phyloP scores from a whole-genome alignment of 352 stramenopile species.

The Chrysophaeum taylorii region DNA sequence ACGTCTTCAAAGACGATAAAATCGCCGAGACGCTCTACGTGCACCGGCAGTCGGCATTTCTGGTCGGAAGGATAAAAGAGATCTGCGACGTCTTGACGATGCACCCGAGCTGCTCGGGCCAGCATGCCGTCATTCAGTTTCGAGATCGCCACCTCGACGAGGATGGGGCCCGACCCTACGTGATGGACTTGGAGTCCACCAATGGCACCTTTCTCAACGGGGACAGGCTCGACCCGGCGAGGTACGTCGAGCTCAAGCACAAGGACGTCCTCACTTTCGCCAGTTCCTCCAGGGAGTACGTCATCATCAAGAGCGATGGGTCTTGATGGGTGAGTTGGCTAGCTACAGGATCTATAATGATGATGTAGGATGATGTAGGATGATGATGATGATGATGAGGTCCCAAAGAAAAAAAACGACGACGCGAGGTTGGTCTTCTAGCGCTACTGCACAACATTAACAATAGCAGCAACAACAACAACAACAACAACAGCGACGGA shows the following conservation, averaged over 20 bases:
- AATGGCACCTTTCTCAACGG: constrained; percentile 96
- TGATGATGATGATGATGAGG: too few relatives aligned
- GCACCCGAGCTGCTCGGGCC: constrained; percentile 85
- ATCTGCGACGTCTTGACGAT: constrained; percentile 74
- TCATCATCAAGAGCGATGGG: constrained; percentile 64
- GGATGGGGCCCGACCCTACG: constrained; percentile 62
- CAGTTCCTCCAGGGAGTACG: constrained; percentile 91
- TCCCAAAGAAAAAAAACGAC: too few relatives aligned
- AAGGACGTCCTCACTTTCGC: constrained; percentile 93
- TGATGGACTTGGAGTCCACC: constrained; percentile 94
- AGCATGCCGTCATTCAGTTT: constrained; percentile 95
- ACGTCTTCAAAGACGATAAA: constrained; percentile 81
- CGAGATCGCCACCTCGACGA: constrained; percentile 25
- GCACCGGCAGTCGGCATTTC: constrained; percentile 84
- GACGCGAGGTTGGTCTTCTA: too few relatives aligned
- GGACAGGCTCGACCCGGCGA: constrained; percentile 71
- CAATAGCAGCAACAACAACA: too few relatives aligned
- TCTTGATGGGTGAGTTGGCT: too few relatives aligned
- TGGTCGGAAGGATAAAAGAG: constrained; percentile 38
- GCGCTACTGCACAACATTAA: too few relatives aligned
- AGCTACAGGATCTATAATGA: too few relatives aligned
- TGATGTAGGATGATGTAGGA: too few relatives aligned
- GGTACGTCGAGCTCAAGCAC: constrained; percentile 89
- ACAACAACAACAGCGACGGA: too few relatives aligned
- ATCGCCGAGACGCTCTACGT: constrained; percentile 81